phyloP scores from a whole-genome alignment of 169 alveolate genomes.

The Cryptosporidium sp. region DNA sequence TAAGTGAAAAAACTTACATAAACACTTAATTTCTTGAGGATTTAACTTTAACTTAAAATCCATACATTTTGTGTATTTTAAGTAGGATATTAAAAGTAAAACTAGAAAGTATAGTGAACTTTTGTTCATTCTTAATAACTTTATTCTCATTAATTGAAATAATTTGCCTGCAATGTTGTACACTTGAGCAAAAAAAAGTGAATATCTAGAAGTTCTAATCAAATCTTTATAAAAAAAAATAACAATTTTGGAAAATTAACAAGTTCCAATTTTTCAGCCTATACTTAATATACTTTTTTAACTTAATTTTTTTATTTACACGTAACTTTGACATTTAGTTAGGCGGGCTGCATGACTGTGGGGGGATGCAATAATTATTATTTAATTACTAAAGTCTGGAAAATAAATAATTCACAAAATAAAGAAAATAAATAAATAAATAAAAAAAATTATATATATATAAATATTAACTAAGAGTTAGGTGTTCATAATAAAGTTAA shows the following conservation, averaged over 20 bases:
- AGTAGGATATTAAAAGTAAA: neutral
- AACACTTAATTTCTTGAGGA: slow-evolving; percentile 17
- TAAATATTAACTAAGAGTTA: slow-evolving; percentile 7
- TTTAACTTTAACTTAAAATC: slow-evolving; percentile 30
- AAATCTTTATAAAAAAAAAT: neutral
- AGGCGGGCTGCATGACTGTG: slow-evolving; percentile 44
- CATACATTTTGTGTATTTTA: slow-evolving; percentile 18
- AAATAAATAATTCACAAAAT: neutral
- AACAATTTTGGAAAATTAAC: neutral
- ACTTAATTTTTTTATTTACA: neutral
- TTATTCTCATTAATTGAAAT: neutral
- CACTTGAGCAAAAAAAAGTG: neutral
- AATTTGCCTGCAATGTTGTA: neutral
- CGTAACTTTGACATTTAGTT: slow-evolving; percentile 23
- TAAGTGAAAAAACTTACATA: neutral
- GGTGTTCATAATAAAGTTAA: neutral
- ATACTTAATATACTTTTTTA: neutral
- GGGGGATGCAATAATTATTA: neutral
- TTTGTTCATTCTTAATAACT: neutral
- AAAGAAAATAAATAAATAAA: neutral
- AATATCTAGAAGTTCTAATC: neutral
- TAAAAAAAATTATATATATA: neutral
- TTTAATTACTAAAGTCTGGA: neutral
- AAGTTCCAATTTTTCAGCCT: neutral
- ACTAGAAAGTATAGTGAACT: neutral